A percentile compares a stretch with the other conserved stretches of the same genome.
phyloP scores from a whole-genome alignment of 2,329 filamentous ascomycete genomes.

The Fusarium sp. region DNA sequence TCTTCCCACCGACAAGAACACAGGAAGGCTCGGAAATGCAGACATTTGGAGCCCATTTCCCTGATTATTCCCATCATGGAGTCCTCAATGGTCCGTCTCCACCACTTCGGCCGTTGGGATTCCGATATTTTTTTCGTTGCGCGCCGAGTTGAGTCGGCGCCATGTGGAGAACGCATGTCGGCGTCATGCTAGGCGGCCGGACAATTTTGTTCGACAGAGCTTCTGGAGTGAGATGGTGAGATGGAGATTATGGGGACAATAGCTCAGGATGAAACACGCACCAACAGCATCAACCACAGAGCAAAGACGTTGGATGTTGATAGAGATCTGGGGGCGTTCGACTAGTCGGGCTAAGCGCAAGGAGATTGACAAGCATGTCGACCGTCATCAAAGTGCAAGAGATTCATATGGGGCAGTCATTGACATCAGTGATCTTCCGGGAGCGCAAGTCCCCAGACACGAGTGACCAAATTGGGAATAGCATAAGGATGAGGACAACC shows the following conservation, averaged over 20 bases:
- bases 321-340: neutral
- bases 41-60: slow-evolving; percentile 11
- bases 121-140: slow-evolving; percentile 21
- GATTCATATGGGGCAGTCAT: slow-evolving; percentile 18
- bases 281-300: neutral
- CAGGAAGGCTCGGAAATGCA: slow-evolving; percentile 1
- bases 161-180: slow-evolving; percentile 38
- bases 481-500: slow-evolving; percentile 13
- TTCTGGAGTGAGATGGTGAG: slow-evolving; percentile 32
- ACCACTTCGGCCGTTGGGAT: slow-evolving; percentile 29
- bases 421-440: slow-evolving; percentile 45
- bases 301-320: neutral
- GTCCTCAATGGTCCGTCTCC: slow-evolving; percentile 10
- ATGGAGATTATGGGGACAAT: slow-evolving; percentile 36
- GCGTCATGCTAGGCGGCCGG: slow-evolving; percentile 7
- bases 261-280: slow-evolving; percentile 40
- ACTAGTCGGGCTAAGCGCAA: slow-evolving; percentile 27
- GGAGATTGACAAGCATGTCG: slow-evolving; percentile 33
- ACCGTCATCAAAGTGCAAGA: slow-evolving; percentile 28
- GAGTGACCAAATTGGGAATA: slow-evolving; percentile 38
- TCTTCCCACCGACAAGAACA: neutral
- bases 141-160: slow-evolving; percentile 41
- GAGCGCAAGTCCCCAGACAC: slow-evolving; percentile 30
- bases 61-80: slow-evolving; percentile 24
- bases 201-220: slow-evolving; percentile 37